Base-by-base conservation (phyloP, 257 asterid genomes). In the Nyctanthes arbortristis region DNA sequence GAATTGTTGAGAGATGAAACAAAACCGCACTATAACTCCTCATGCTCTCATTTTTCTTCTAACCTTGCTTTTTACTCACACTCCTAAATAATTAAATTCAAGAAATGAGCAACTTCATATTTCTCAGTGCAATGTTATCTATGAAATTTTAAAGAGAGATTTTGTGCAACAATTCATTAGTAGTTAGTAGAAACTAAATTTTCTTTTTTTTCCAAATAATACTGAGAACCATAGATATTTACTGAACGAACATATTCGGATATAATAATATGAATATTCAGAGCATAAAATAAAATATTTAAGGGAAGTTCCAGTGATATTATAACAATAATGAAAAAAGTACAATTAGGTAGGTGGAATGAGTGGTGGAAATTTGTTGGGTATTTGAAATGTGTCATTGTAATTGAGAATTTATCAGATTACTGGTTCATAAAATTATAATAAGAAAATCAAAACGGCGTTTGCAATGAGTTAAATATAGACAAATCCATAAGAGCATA, bases 181-280 rank as follows among this genome's bases (percentile, higher is more conserved):
- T 18, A 32, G n/a, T n/a, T n/a, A n/a, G n/a, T n/a, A 30, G 27
- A 28, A 7, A 65, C 16, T 65, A 27, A 29, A 67, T 22, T 52
- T 52, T n/a, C n/a, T n/a, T 2, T 22, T 67, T 27, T 55, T 67
- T 25, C 31, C 8, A 4, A 52, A 67, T 56, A 55, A 68, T 28
- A 36, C 56, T 33, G 40, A 27, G 37, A 36, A 28, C 12, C 52
- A 20, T 25, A 5, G 40, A 13, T 59, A 30, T n/a, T 35, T 65
- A 29, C 10, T 62, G 8, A 68, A 68, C 58, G 22, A 55, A 32
- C 28, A 13, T 30, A 39, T 13, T 7, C 25, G 29, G 47, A 11
- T 40, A 25, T 29, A 29, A n/a, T n/a, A 24, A 36, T 58, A 28
- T 43, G 40, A 45, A 59, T 34, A 12, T 40, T 7, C 24, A 59